Evolutionary conservation across 208 protist genomes (phyloP).

Genomic region (Trypanosoma congolense): DNA sequence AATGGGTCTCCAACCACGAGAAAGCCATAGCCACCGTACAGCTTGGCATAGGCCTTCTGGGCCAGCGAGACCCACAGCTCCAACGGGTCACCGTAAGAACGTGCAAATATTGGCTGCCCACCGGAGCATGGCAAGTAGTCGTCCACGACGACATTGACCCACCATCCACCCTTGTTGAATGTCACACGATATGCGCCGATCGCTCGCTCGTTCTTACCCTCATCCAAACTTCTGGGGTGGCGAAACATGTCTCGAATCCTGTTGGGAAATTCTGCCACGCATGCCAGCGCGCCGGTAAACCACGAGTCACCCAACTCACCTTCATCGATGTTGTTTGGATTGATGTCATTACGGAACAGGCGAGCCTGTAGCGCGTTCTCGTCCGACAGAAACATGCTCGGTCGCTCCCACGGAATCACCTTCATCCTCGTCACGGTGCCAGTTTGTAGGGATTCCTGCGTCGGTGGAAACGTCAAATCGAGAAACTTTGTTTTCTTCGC

Average conservation of each 20-base stretch:
- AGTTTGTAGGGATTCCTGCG: conserved; percentile 67
- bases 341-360: conserved; percentile 70
- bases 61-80: conserved; percentile 80
- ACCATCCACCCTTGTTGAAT: conserved; percentile 89
- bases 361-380: conserved; percentile 58
- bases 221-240: conserved; percentile 55
- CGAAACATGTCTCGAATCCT: conserved; percentile 60
- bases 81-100: conserved; percentile 45
- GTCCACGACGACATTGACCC: conserved; percentile 80
- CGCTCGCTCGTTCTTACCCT: conserved; percentile 49
- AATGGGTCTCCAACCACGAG: conserved; percentile 71
- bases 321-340: conserved; percentile 74
- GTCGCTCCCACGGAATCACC: conserved; percentile 72
- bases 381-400: conserved; percentile 72
- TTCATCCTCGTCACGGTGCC: conserved; percentile 54
- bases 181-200: conserved; percentile 61
- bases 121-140: conserved; percentile 74
- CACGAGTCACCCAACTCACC: conserved; percentile 81
- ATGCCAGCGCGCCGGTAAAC: conserved; percentile 59
- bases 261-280: conserved; percentile 63
- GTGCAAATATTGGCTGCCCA: conserved; percentile 59
- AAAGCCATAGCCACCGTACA: conserved; percentile 73
- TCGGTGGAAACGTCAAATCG: conserved; percentile 69
- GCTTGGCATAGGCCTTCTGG: conserved; percentile 89
- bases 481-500: conserved; percentile 63